Evolutionary conservation across 257 asterid genomes (phyloP).

Genomic region (Primulina huaijiensis): DNA sequence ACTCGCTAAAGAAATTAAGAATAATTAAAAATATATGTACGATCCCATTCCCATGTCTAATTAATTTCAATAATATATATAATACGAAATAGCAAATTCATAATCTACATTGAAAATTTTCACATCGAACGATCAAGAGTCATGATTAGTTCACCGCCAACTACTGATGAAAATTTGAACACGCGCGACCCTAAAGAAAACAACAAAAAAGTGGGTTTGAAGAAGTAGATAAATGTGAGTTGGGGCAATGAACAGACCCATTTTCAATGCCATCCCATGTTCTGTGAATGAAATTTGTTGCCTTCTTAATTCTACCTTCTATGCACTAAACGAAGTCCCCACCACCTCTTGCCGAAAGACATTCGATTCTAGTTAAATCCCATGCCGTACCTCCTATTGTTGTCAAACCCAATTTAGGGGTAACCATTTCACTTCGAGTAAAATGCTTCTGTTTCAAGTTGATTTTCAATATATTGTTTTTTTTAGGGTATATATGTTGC

Average conservation of each 20-base stretch:
- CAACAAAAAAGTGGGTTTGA: neutral
- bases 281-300: constrained; percentile 68
- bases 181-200: neutral
- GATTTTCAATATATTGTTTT: no score
- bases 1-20: no score
- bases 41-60: no score
- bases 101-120: no score
- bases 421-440: neutral
- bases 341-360: constrained; percentile 42
- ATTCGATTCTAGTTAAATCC: neutral
- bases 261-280: constrained; percentile 57
- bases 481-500: no score
- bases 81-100: no score
- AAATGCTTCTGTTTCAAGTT: neutral
- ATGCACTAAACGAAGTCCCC: constrained; percentile 26
- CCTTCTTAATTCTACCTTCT: neutral
- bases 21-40: no score
- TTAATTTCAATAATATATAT: no score
- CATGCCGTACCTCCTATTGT: neutral
- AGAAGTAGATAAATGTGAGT: constrained; percentile 1
- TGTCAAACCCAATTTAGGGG: neutral
- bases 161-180: no score
- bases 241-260: constrained; percentile 39
- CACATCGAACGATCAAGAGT: no score
- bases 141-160: no score